Conservation (phyloP, 306 rosid genomes). For the Malus sieversii region DNA sequence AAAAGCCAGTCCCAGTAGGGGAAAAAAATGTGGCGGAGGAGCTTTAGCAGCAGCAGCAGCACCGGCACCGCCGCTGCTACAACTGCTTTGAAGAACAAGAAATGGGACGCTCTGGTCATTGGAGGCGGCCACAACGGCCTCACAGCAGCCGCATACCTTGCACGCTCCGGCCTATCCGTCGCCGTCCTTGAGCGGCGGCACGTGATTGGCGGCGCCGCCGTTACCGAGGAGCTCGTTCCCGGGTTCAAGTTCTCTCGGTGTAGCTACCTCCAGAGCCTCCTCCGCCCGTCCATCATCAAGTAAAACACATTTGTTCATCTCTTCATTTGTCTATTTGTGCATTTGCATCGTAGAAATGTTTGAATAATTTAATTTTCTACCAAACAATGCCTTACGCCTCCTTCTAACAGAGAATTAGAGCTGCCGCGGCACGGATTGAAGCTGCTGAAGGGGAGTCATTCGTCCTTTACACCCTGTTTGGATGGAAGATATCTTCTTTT, state of each 20-base stretch:
- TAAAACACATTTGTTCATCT: background rate
- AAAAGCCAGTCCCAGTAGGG: background rate
- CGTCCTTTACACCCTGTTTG: slow-evolving; percentile 90
- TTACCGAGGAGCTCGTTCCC: slow-evolving; percentile 72
- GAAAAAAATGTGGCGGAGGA: slow-evolving; percentile 53
- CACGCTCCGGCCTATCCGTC: slow-evolving; percentile 82
- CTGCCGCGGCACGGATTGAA: slow-evolving; percentile 72
- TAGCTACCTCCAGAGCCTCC: slow-evolving; percentile 87
- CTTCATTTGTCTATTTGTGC: background rate
- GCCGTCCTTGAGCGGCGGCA: slow-evolving; percentile 92
- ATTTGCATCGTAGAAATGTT: background rate
- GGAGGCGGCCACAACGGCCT: slow-evolving; percentile 98
- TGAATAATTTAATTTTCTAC: background rate
- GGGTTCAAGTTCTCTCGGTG: slow-evolving; percentile 94
- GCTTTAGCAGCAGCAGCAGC: slow-evolving; percentile 33
- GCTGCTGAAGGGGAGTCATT: slow-evolving; percentile 71
- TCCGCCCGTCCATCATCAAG: slow-evolving; percentile 76
- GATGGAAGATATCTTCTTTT: slow-evolving; percentile 82
- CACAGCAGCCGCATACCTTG: slow-evolving; percentile 85
- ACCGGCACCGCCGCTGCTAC: slow-evolving; percentile 8
- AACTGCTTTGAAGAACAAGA: slow-evolving; percentile 37
- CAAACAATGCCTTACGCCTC: background rate
- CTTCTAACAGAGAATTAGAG: slow-evolving; percentile 49
- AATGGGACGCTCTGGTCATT: slow-evolving; percentile 84
- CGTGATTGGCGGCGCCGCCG: slow-evolving; percentile 88